Evolutionary conservation across 1,284 basidiomycete genomes (phyloP).

Genomic region (Melampsora abietis-canadensis): DNA sequence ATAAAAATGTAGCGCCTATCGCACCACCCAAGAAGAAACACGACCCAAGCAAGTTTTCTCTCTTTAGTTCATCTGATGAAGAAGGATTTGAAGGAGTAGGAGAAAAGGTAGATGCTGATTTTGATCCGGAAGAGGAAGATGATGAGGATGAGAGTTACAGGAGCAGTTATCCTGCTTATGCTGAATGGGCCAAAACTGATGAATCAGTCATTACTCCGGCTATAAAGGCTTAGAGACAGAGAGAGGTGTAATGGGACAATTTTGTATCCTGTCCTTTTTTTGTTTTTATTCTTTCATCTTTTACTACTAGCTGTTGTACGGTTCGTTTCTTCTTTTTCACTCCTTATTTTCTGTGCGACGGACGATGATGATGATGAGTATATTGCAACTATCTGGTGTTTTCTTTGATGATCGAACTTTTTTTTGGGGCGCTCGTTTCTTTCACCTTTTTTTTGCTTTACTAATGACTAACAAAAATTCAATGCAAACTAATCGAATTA

Average conservation of each 20-base stretch:
- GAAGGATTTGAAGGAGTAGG: not conserved
- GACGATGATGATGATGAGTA: no score
- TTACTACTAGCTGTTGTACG: no score
- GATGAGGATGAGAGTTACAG: not conserved
- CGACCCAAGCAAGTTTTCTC: constrained; percentile 14
- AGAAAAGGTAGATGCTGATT: constrained; percentile 15
- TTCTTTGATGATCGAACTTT: no score
- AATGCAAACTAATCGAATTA: no score
- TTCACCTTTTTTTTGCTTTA: no score
- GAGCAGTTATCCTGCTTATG: constrained; percentile 7
- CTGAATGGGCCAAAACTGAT: constrained; percentile 21
- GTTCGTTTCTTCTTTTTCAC: no score
- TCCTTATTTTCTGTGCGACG: no score
- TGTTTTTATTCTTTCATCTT: no score
- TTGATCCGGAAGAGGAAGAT: constrained; percentile 28
- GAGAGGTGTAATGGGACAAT: not conserved
- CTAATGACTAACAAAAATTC: no score
- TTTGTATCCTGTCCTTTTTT: not conserved
- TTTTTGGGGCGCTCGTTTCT: no score
- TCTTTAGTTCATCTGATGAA: constrained; percentile 27
- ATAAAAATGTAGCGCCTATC: no score
- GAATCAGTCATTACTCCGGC: not conserved
- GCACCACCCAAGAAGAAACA: constrained; percentile 3
- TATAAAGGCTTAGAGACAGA: not conserved
- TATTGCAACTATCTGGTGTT: no score